phyloP scores from a whole-genome alignment of 352 stramenopile species.

The Pseudoperonospora humuli region DNA sequence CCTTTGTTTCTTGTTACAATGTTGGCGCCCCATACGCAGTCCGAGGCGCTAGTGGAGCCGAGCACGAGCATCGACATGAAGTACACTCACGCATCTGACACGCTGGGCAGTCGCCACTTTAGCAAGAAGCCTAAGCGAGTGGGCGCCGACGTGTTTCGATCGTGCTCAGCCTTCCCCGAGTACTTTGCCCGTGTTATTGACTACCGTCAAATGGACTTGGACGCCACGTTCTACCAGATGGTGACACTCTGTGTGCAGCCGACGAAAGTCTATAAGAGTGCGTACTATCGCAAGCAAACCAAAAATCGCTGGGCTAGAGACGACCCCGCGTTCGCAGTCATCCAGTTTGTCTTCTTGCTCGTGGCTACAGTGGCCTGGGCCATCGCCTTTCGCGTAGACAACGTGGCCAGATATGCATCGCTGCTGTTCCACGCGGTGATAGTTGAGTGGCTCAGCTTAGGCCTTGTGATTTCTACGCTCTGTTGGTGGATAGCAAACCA shows the following conservation, averaged over 20 bases:
- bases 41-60: slow-evolving; percentile 14
- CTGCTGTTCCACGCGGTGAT: slow-evolving; percentile 72
- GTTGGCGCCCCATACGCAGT: slow-evolving; percentile 17
- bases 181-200: slow-evolving; percentile 77
- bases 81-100: slow-evolving; percentile 4
- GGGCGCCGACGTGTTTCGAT: slow-evolving; percentile 49
- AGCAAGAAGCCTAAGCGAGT: slow-evolving; percentile 11
- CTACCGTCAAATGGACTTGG: slow-evolving; percentile 85
- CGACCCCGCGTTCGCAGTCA: slow-evolving; percentile 93
- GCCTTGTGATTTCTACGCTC: slow-evolving; percentile 56
- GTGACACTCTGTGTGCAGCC: slow-evolving; percentile 80
- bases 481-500: slow-evolving; percentile 75
- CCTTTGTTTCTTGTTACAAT: neutral
- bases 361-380: slow-evolving; percentile 71
- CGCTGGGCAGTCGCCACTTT: neutral
- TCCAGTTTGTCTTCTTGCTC: slow-evolving; percentile 91
- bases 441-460: slow-evolving; percentile 78
- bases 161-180: slow-evolving; percentile 67
- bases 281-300: slow-evolving; percentile 89
- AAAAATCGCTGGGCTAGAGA: slow-evolving; percentile 99
- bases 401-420: slow-evolving; percentile 38
- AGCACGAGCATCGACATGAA: slow-evolving; percentile 32
- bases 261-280: slow-evolving; percentile 83
- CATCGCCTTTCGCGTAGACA: slow-evolving; percentile 65
- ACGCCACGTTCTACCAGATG: slow-evolving; percentile 87